Conservation (phyloP, 257 asterid genomes). For the Galeopsis tetrahit region DNA sequence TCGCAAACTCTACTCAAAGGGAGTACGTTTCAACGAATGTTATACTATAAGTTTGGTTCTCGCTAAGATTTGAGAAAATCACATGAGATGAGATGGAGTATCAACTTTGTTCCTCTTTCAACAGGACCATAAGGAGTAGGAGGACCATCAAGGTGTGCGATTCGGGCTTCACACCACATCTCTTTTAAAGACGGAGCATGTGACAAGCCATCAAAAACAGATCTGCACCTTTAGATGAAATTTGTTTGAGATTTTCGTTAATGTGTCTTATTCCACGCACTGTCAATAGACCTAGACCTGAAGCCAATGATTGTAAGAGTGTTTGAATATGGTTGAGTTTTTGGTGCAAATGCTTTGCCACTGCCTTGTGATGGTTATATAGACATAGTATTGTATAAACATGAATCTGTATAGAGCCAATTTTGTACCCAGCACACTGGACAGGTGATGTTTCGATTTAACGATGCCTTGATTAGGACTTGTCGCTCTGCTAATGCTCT, state of each 20-base stretch:
- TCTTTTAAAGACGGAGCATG: not conserved
- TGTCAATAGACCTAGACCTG: not conserved
- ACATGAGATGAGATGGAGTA: not conserved
- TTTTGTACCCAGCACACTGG: constrained; percentile 16
- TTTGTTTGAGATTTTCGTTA: not conserved
- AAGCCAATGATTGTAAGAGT: not conserved
- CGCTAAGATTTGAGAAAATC: not conserved
- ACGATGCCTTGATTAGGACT: constrained; percentile 38
- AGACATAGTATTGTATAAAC: not conserved
- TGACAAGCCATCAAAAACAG: not conserved
- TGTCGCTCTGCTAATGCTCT: constrained; percentile 21
- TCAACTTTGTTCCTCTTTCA: not conserved
- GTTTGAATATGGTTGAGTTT: not conserved
- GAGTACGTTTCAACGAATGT: not conserved
- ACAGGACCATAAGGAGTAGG: not conserved
- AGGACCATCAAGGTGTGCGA: not conserved
- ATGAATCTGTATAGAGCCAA: not conserved
- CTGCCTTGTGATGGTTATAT: not conserved
- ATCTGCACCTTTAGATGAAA: not conserved
- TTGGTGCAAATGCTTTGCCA: not conserved
- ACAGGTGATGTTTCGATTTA: constrained; percentile 37
- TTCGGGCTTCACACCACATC: not conserved
- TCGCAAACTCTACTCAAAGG: not conserved
- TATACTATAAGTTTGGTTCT: not conserved
- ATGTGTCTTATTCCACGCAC: not conserved